Percentiles rank a stretch among this genome's conserved stretches.
Evolutionary conservation across 2,329 filamentous ascomycete genomes (phyloP).

Genomic region (Biscogniauxia mediterranea): DNA sequence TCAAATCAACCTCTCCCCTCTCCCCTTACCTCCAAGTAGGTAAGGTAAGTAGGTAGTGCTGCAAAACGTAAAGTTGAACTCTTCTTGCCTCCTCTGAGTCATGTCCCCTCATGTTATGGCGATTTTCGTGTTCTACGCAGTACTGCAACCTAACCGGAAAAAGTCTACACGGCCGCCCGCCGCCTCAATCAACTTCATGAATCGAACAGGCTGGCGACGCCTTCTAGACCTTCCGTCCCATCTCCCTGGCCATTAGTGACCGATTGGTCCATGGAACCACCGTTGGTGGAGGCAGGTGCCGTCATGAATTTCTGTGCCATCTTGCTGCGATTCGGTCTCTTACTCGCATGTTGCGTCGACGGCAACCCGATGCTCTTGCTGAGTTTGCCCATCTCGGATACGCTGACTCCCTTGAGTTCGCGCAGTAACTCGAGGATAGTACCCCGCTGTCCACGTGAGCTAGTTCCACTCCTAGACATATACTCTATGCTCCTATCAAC

Average conservation of each 20-base stretch:
- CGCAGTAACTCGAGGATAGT: constrained; percentile 82
- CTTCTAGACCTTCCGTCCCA: constrained; percentile 51
- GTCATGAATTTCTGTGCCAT: constrained; percentile 69
- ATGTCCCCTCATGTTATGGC: not conserved
- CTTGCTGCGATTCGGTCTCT: constrained; percentile 50
- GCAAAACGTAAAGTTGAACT: not conserved
- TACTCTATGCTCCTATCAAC: constrained; percentile 64
- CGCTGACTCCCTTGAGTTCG: constrained; percentile 83
- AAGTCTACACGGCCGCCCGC: not conserved
- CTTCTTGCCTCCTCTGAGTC: not conserved
- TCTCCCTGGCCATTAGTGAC: constrained; percentile 17
- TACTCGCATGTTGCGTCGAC: constrained; percentile 28
- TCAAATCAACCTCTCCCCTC: too few relatives aligned
- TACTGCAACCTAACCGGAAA: not conserved
- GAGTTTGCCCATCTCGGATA: constrained; percentile 90
- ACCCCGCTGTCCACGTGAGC: constrained; percentile 74
- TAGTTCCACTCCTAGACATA: constrained; percentile 55
- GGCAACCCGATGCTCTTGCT: constrained; percentile 46
- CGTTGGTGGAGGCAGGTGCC: constrained; percentile 37
- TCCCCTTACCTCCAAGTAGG: not conserved
- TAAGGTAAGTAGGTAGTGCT: not conserved
- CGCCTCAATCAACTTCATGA: constrained; percentile 13
- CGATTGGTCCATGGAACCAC: constrained; percentile 16
- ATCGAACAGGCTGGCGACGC: constrained; percentile 52
- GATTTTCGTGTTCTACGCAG: not conserved